Base-by-base conservation (phyloP, 768 basidiomycete genomes). In the Lactarius tabidus region DNA sequence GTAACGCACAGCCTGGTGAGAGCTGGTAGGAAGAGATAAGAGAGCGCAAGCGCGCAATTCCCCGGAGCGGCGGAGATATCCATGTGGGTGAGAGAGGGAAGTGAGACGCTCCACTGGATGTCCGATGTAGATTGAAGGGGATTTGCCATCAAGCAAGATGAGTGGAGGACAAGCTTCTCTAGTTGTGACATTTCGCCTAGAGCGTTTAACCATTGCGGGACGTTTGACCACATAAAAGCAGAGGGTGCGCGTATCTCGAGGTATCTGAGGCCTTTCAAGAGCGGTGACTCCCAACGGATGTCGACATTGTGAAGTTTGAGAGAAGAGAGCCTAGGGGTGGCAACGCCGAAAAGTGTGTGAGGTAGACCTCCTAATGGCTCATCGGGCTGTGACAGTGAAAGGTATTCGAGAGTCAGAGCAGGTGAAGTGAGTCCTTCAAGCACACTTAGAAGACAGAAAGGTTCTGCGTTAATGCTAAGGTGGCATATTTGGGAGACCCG, bases 221-320 rank as follows among this genome's bases (percentile, higher is more conserved):
- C 28, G 9, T 23, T 64, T 8, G 57, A 57, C 20, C 63, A 28
- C 15, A 1, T 3, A 31, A 2, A 2, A 7, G 23, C 26, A 14
- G 48, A 64, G 5, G 29, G 18, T 7, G 45, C 31, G 1, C 26
- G 31, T 31, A 59, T 35, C 33, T 59, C 38, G 23, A 64, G 45
- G 28, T 48, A 9, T 17, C 26, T 39, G 17, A 64, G 56, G 36
- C 45, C 35, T 48, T 23, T 57, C 6, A 64, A 53, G 17, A 57
- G 48, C 31, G 63, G 63, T 12, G 63, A 64, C 9, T 20, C 23
- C 57, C 63, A 64, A 26, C 36, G 23, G 35, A 64, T 52, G 23
- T 59, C 36, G 33, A 33, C 59, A 3, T 48, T 48, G 1, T 8
- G 2, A 14, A 64, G 45, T 12, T 41, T 18, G 31, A 64, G 31